Conservation (phyloP, 129 eudicot genomes). For the Chrysanthemum makinoi region DNA sequence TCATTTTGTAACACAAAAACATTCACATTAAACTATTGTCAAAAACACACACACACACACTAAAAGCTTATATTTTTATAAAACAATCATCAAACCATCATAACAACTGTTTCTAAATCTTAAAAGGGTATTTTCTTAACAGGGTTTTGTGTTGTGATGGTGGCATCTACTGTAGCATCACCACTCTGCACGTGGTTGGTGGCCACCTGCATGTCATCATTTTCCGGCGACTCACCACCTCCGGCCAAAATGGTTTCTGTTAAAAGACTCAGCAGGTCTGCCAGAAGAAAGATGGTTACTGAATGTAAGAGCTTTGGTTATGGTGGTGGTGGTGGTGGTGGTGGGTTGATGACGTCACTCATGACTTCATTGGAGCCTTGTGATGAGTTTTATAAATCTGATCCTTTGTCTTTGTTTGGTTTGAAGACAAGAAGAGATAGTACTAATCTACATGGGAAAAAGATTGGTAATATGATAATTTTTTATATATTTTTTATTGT, state of each 20-base stretch:
- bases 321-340: slow-evolving; percentile 8
- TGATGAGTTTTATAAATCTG: slow-evolving; percentile 26
- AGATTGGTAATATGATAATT: slow-evolving; percentile 9
- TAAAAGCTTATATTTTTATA: too few relatives aligned
- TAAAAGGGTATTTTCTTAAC: neutral
- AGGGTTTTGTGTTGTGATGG: slow-evolving; percentile 1
- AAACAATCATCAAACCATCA: neutral
- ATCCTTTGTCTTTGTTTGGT: slow-evolving; percentile 20
- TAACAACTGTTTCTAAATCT: neutral
- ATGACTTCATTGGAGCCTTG: slow-evolving; percentile 33
- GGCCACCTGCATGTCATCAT: slow-evolving; percentile 34
- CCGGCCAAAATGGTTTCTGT: slow-evolving; percentile 3
- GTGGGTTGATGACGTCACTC: slow-evolving; percentile 28
- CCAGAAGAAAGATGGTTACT: slow-evolving; percentile 18
- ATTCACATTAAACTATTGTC: neutral
- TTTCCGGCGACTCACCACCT: slow-evolving; percentile 27
- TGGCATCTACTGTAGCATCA: slow-evolving; percentile 23
- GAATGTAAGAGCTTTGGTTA: slow-evolving; percentile 13
- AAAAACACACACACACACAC: neutral
- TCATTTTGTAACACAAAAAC: neutral
- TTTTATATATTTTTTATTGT: neutral
- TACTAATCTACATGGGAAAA: neutral
- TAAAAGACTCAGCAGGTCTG: slow-evolving; percentile 28
- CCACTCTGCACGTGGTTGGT: slow-evolving; percentile 36
- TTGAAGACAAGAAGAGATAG: neutral